A percentile compares a stretch with the other conserved stretches of the same genome.
Conservation (phyloP, 176 grass and related monocot genomes). For the Areca catechu region DNA sequence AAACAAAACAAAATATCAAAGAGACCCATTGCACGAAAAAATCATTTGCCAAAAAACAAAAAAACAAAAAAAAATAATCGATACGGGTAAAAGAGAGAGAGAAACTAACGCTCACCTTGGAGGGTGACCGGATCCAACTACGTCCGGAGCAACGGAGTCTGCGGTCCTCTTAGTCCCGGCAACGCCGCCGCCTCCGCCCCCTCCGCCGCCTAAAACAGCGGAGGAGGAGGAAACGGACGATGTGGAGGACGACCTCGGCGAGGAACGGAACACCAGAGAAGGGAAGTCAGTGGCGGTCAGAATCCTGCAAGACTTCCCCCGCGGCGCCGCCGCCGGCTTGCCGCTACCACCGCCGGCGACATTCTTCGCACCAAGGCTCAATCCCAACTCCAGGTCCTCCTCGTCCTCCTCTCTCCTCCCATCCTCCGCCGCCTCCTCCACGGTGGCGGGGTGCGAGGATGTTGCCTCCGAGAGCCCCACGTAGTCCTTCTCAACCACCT, state of each 20-base stretch:
- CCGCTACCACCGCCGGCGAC: not conserved
- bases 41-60: not conserved
- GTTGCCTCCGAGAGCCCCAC: not conserved
- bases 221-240: slow-evolving; percentile 19
- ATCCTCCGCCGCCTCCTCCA: slow-evolving; percentile 4
- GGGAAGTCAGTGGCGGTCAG: slow-evolving; percentile 15
- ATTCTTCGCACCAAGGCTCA: slow-evolving; percentile 31
- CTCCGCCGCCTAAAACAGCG: not conserved
- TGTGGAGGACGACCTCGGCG: slow-evolving; percentile 9
- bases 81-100: not conserved
- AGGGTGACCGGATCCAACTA: slow-evolving; percentile 13
- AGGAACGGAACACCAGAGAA: not conserved
- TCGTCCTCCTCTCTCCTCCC: not conserved
- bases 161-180: slow-evolving; percentile 10
- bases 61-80: not conserved
- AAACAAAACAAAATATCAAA: too few species aligned
- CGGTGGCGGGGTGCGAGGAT: not conserved
- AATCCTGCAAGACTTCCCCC: not conserved
- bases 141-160: slow-evolving; percentile 15
- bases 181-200: not conserved
- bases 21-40: too few species aligned
- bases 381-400: slow-evolving; percentile 26
- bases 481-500: not conserved
- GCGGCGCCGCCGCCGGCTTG: not conserved
- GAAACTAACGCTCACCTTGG: slow-evolving; percentile 9